These are phyloP conservation scores for Calocybe cyanea DNA, from an alignment of 768 basidiomycete genomes.

Conservation along the genomic window DNA sequence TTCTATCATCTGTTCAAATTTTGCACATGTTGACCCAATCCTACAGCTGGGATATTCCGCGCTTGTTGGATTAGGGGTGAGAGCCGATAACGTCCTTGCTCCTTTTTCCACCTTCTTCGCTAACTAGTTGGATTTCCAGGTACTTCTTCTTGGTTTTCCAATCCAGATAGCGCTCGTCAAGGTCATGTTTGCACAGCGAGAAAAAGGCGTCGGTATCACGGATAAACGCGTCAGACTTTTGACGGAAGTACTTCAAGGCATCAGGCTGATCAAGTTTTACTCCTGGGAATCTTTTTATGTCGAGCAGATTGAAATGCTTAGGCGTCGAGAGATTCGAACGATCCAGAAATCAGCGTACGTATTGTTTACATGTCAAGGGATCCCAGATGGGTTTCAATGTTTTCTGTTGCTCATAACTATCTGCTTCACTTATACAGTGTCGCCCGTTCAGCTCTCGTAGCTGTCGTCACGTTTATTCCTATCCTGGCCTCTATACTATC, in stretches of 20 bases:
- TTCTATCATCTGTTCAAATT: conserved; percentile 14
- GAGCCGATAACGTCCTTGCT: conserved; percentile 9
- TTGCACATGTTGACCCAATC: background rate
- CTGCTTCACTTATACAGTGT: conserved; percentile 23
- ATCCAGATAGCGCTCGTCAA: conserved; percentile 50
- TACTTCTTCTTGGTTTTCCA: conserved; percentile 58
- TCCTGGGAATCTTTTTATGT: conserved; percentile 55
- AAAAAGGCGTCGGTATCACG: conserved; percentile 59
- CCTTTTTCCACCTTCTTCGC: background rate
- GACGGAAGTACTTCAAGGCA: conserved; percentile 65
- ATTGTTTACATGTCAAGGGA: too few species aligned
- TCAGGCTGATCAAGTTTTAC: conserved; percentile 63
- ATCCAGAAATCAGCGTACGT: conserved; percentile 37
- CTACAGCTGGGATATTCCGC: conserved; percentile 64
- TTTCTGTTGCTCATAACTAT: background rate
- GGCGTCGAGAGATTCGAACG: conserved; percentile 35
- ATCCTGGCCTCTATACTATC: conserved; percentile 46
- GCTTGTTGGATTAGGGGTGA: conserved; percentile 55
- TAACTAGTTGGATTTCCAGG: conserved; percentile 18
- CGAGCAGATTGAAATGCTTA: conserved; percentile 34
- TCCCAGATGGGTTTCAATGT: too few species aligned
- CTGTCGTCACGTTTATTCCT: conserved; percentile 47
- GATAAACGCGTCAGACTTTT: conserved; percentile 63
- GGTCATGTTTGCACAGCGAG: conserved; percentile 49
- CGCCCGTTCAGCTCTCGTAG: conserved; percentile 35